Percentiles rank a stretch among this genome's conserved stretches.
These are phyloP conservation scores for Kodamaea hsintzibuensis DNA, from an alignment of 805 yeast species.

Conservation along the genomic window DNA sequence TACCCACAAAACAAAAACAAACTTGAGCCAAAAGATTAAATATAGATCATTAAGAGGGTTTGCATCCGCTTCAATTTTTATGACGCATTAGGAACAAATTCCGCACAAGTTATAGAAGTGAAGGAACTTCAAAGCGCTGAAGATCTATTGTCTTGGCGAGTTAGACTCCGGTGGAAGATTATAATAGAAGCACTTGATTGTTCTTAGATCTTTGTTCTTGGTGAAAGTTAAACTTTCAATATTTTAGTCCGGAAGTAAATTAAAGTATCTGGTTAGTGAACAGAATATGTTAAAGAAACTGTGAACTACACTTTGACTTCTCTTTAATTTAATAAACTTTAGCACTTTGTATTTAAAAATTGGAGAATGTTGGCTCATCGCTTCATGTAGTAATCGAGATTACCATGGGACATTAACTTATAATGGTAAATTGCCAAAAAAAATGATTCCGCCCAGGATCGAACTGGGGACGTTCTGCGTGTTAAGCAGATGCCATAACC, in stretches of 20 bases:
- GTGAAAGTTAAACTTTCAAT: too few species aligned
- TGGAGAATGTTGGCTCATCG: too few species aligned
- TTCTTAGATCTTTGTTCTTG: neutral
- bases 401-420: too few species aligned
- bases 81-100: neutral
- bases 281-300: too few species aligned
- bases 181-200: neutral
- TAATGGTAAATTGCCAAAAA: too few species aligned
- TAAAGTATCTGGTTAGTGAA: too few species aligned
- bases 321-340: too few species aligned
- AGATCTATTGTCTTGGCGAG: neutral
- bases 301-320: too few species aligned
- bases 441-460: conserved; percentile 99
- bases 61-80: neutral
- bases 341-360: too few species aligned
- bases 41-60: neutral
- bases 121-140: too few species aligned
- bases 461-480: conserved; percentile 99
- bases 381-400: too few species aligned
- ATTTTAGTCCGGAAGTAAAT: too few species aligned
- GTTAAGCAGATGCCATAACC: conserved; percentile 99
- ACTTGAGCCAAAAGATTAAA: neutral
- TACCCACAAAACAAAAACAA: neutral
- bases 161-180: neutral
- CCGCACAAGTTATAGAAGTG: neutral